These are phyloP conservation scores for Taphrina populina DNA, from an alignment of 1,139 yeast genomes.

Conservation along the genomic window DNA sequence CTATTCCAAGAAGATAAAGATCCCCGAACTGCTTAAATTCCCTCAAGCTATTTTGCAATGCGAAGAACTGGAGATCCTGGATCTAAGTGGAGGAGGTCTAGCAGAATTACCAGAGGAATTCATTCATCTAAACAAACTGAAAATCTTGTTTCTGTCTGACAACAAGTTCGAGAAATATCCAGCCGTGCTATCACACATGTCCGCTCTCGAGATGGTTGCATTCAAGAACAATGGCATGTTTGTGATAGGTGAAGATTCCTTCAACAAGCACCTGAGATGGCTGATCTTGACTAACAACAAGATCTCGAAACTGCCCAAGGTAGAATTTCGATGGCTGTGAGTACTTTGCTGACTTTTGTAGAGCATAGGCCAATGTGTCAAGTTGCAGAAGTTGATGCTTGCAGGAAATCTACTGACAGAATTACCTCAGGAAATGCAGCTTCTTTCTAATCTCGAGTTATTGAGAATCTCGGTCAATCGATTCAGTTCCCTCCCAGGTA, in stretches of 20 bases:
- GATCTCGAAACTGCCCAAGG: conserved; percentile 2
- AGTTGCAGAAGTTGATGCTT: conserved; percentile 20
- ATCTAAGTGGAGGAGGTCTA: conserved; percentile 16
- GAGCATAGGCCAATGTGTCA: conserved; percentile 9
- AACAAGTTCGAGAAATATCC: conserved; percentile 14
- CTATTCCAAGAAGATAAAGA: background rate
- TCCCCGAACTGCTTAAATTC: background rate
- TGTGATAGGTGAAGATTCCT: conserved; percentile 3
- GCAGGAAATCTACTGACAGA: conserved; percentile 13
- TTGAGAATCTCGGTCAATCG: conserved; percentile 12
- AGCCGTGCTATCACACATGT: conserved; percentile 2
- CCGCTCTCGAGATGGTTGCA: conserved; percentile 19
- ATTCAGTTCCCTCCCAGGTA: conserved; percentile 5
- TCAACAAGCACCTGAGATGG: conserved; percentile 6
- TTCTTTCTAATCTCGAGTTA: conserved; percentile 1
- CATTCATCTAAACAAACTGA: conserved; percentile 1
- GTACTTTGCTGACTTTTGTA: background rate
- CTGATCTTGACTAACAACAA: conserved; percentile 27
- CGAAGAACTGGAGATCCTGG: conserved; percentile 9
- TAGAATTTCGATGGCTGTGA: background rate
- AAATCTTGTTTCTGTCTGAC: conserved; percentile 12
- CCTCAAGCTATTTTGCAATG: conserved; percentile 7
- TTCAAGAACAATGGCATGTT: conserved; percentile 26
- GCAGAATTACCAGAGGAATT: conserved; percentile 8
- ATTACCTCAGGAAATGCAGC: conserved; percentile 17